Base-by-base conservation (phyloP, 2,329 filamentous ascomycete species). In the Cryphonectria parasitica region DNA sequence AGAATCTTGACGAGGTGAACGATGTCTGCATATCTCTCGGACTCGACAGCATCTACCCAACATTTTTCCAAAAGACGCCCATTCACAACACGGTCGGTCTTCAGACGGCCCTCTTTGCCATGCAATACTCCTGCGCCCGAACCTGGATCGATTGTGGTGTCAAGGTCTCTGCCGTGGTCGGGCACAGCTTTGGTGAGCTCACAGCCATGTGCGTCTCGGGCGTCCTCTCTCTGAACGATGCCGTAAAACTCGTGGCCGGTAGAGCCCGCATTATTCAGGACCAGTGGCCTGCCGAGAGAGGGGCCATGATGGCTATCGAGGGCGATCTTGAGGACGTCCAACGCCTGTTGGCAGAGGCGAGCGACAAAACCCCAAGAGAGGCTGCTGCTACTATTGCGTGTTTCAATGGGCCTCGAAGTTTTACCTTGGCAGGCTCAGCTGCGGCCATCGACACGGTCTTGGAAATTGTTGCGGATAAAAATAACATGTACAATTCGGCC, bases 181-280 rank as follows among this genome's bases (percentile, higher is more conserved):
- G 82, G 3, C 82, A 84, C 71, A 82, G 79, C 70, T 81, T 83
- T 34, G 83, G 83, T 2, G 79, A 85, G 73, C 75, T 84, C 10
- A 80, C 80, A 0, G 81, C 82, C 0, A 75, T 83, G 1, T 81
- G 79, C 65, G 71, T 84, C 0, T 74, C 80, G 0, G 79, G 80
- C 0, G 72, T 74, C 1, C 68, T 84, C 5, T 74, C 71, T 0
- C 69, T 82, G 0, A 6, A 66, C 1, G 80, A 82, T 52, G 74
- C 75, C 0, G 25, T 84, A 4, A 76, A 62, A 25, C 19, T 80
- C 2, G 74, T 82, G 0, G 66, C 70, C 4, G 73, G 71, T 0
- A 75, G 82, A 0, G 80, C 81, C 0, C 62, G 31, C 0, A 52
- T 82, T 0, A 74, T 83, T 0, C 71, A 72, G 0, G 75, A 80